Conservation (phyloP, 805 yeast genomes). For the Metschnikowia arizonensis region DNA sequence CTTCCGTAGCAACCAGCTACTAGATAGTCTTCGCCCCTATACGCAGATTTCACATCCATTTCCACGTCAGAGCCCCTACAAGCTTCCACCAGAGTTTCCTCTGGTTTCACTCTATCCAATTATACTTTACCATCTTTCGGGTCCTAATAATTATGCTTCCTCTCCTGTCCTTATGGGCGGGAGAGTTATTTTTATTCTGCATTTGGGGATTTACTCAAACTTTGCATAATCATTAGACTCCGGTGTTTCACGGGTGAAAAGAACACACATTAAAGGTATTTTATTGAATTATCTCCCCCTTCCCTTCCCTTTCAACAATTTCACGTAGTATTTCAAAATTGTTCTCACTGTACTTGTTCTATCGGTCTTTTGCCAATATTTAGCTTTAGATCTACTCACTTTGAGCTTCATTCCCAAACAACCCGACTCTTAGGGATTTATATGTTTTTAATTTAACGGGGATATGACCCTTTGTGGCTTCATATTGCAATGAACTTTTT, state of each 20-base stretch:
- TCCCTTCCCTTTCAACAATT: conserved; percentile 40
- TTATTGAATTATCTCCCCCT: conserved; percentile 13
- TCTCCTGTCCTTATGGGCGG: not conserved
- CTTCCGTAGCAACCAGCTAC: not conserved
- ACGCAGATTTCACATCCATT: not conserved
- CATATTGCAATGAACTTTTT: conserved; percentile 30
- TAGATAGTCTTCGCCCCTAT: not conserved
- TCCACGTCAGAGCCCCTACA: not conserved
- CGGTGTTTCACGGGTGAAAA: not conserved
- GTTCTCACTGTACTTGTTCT: not conserved
- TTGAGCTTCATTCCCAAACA: conserved; percentile 42
- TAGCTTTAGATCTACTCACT: conserved; percentile 38
- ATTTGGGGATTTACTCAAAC: conserved; percentile 31
- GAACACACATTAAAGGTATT: not conserved
- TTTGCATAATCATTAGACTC: conserved; percentile 15
- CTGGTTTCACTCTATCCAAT: not conserved
- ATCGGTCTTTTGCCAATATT: conserved; percentile 36
- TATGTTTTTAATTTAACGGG: conserved; percentile 29
- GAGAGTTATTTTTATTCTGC: conserved; percentile 39
- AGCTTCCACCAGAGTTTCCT: not conserved
- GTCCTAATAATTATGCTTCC: not conserved
- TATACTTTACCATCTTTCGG: not conserved
- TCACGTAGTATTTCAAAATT: not conserved
- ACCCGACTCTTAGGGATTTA: conserved; percentile 32
- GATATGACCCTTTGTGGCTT: conserved; percentile 43